Percentiles rank a stretch among this genome's conserved stretches.
Conservation (phyloP, 2,329 filamentous ascomycete species). For the Ustilaginoidea virens region DNA sequence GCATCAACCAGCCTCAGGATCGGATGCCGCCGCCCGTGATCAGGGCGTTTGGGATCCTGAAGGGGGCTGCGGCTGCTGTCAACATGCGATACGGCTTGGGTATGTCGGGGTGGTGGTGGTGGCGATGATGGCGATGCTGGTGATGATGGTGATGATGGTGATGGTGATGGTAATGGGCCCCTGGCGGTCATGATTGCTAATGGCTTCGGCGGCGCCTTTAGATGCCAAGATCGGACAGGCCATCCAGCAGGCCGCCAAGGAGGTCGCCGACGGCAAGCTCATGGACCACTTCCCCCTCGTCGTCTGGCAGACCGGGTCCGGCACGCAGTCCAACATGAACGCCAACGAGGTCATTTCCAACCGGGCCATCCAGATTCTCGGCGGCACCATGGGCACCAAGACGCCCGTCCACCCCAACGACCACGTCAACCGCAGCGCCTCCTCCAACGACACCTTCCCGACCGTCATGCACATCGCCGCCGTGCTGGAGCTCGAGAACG, state of each 20-base stretch:
- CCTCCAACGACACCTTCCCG: constrained; percentile 97
- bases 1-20: constrained; percentile 98
- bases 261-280: constrained; percentile 88
- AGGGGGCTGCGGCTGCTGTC: constrained; percentile 88
- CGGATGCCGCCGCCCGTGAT: constrained; percentile 92
- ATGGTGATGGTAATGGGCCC: too few relatives aligned
- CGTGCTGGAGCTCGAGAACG: constrained; percentile 78
- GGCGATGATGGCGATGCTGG: background rate
- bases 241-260: constrained; percentile 84
- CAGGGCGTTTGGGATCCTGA: constrained; percentile 89
- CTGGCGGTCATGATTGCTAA: too few relatives aligned
- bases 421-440: constrained; percentile 98
- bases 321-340: constrained; percentile 99
- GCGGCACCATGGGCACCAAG: constrained; percentile 87
- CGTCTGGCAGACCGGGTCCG: constrained; percentile 97
- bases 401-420: constrained; percentile 99
- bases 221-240: constrained; percentile 70
- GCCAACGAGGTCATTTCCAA: constrained; percentile 99
- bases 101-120: constrained; percentile 21
- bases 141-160: background rate
- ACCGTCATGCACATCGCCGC: constrained; percentile 99
- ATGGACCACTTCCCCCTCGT: constrained; percentile 96
- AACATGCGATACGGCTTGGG: constrained; percentile 91
- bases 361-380: constrained; percentile 94
- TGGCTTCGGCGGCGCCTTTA: too few relatives aligned